Percentiles rank a stretch among this genome's conserved stretches.
Evolutionary conservation across 495 filamentous ascomycete genomes (phyloP).

Genomic region (Penicillium desertorum): DNA sequence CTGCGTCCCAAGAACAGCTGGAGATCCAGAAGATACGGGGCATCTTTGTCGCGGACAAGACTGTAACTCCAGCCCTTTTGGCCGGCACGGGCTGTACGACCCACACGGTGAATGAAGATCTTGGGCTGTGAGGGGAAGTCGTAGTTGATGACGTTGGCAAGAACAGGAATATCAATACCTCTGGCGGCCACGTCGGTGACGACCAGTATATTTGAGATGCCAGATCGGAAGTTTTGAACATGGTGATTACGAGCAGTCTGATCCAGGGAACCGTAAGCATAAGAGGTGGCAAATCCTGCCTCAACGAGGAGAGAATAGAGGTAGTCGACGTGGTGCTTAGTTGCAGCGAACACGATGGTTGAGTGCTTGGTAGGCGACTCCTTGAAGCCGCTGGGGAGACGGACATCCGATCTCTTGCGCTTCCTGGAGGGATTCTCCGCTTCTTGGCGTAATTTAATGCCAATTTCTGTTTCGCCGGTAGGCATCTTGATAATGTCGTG

Average conservation of each 20-base stretch:
- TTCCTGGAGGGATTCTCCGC: constrained; percentile 58
- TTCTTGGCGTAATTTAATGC: constrained; percentile 37
- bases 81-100: constrained; percentile 90
- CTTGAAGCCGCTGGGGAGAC: constrained; percentile 33
- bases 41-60: constrained; percentile 79
- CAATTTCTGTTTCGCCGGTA: constrained; percentile 62
- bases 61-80: constrained; percentile 92
- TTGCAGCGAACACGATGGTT: constrained; percentile 90
- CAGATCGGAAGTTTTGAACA: constrained; percentile 81
- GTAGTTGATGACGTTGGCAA: constrained; percentile 98
- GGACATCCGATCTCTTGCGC: constrained; percentile 58
- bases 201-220: constrained; percentile 86
- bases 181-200: constrained; percentile 96
- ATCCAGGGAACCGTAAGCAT: constrained; percentile 90
- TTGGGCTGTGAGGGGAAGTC: constrained; percentile 97
- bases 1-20: constrained; percentile 87
- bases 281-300: constrained; percentile 83
- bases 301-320: constrained; percentile 67
- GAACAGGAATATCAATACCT: constrained; percentile 95
- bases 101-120: constrained; percentile 93
- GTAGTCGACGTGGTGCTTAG: constrained; percentile 98
- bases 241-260: constrained; percentile 89
- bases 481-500: constrained; percentile 94
- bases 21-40: constrained; percentile 89
- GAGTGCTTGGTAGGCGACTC: constrained; percentile 62